phyloP scores from a whole-genome alignment of 2,329 filamentous ascomycete genomes.

The Amauroascus niger region DNA sequence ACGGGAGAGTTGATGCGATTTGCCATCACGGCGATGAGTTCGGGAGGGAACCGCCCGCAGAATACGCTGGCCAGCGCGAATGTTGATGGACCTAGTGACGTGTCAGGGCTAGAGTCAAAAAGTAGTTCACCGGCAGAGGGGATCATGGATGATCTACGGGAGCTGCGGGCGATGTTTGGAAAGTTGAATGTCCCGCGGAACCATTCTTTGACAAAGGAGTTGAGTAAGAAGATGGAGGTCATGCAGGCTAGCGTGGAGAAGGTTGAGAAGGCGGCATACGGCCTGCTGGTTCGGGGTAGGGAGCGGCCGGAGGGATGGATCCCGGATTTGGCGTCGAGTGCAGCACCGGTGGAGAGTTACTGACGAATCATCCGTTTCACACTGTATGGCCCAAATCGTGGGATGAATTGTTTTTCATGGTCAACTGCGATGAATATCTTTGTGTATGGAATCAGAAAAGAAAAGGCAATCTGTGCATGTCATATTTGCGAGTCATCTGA shows the following conservation, averaged over 20 bases:
- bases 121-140: slow-evolving; percentile 28
- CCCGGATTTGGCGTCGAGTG: slow-evolving; percentile 54
- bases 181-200: slow-evolving; percentile 50
- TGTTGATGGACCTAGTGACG: slow-evolving; percentile 15
- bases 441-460: no score
- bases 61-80: slow-evolving; percentile 16
- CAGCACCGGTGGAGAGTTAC: slow-evolving; percentile 33
- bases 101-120: slow-evolving; percentile 22
- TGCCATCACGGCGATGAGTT: slow-evolving; percentile 77
- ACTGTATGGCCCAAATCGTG: no score
- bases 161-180: slow-evolving; percentile 67
- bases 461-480: no score
- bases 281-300: slow-evolving; percentile 72
- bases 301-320: slow-evolving; percentile 89
- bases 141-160: slow-evolving; percentile 71
- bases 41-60: slow-evolving; percentile 48
- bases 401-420: no score
- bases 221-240: slow-evolving; percentile 70
- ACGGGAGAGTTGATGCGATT: slow-evolving; percentile 97
- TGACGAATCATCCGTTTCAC: slow-evolving; percentile 17
- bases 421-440: no score
- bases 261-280: slow-evolving; percentile 84
- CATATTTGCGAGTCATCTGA: no score
- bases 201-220: slow-evolving; percentile 51
- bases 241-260: slow-evolving; percentile 87